Conservation (phyloP, 1,284 basidiomycete genomes). For the Apiotrichum sp. region DNA sequence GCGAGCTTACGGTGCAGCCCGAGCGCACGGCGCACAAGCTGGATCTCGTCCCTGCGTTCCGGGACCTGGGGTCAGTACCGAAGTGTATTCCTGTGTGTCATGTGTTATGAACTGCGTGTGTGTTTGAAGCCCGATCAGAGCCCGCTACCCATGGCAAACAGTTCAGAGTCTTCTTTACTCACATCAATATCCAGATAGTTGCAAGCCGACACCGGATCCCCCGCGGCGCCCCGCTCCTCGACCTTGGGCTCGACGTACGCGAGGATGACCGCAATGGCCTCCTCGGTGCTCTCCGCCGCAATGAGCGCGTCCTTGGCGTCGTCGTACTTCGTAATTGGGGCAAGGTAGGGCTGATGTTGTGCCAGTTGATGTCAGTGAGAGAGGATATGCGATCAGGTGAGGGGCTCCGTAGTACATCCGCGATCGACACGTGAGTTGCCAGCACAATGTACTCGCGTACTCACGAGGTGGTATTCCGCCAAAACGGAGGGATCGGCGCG, state of each 20-base stretch:
- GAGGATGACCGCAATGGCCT: background rate
- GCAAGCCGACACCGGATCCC: background rate
- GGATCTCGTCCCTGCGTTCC: background rate
- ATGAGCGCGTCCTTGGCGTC: background rate
- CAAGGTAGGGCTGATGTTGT: background rate
- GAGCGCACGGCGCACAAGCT: background rate
- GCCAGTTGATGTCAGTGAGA: too few species aligned
- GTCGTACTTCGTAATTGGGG: background rate
- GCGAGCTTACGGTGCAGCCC: background rate
- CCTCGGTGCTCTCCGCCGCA: background rate
- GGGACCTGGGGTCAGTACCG: background rate
- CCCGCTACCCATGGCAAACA: background rate
- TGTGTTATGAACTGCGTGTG: too few species aligned
- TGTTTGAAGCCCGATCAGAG: too few species aligned
- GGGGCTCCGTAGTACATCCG: too few species aligned
- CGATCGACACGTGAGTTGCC: too few species aligned
- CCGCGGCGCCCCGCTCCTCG: background rate
- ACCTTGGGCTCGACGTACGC: slow-evolving; percentile 1
- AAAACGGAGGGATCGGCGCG: too few species aligned
- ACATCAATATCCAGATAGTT: background rate
- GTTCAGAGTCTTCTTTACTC: background rate
- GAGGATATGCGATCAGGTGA: too few species aligned
- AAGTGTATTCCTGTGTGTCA: too few species aligned
- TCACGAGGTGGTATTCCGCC: too few species aligned
- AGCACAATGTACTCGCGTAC: too few species aligned